Evolutionary conservation across 2,329 filamentous ascomycete genomes (phyloP).

Genomic region (Aureobasidium musti): DNA sequence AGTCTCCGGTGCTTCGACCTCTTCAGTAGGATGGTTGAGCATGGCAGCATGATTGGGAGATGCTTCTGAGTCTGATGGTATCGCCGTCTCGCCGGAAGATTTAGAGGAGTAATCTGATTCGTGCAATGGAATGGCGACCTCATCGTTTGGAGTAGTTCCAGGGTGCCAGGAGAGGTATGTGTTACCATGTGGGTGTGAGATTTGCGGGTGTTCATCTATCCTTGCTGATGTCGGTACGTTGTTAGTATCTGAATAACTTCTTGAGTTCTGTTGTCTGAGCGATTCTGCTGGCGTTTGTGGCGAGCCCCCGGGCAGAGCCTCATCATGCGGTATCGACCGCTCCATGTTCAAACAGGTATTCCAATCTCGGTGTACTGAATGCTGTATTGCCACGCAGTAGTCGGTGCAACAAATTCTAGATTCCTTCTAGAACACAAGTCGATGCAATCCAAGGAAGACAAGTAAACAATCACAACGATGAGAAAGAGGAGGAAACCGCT

Average conservation of each 20-base stretch:
- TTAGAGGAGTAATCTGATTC: not conserved
- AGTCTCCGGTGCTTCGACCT: conserved; percentile 29
- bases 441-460: not conserved
- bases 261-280: conserved; percentile 15
- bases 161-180: conserved; percentile 10
- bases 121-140: conserved; percentile 8
- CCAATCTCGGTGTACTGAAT: not conserved
- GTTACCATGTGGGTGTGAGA: not conserved
- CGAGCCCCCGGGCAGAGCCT: conserved; percentile 43
- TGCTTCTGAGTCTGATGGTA: conserved; percentile 22
- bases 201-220: conserved; percentile 10
- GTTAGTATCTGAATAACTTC: conserved; percentile 36
- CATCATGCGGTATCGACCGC: conserved; percentile 39
- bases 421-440: not conserved
- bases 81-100: conserved; percentile 28
- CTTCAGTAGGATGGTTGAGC: conserved; percentile 32
- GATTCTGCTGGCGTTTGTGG: conserved; percentile 41
- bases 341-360: conserved; percentile 31
- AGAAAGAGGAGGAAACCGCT: not conserved
- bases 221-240: not conserved
- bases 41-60: not conserved
- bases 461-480: not conserved
- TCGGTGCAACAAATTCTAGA: not conserved
- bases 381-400: not conserved
- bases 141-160: conserved; percentile 5